Percentiles rank a stretch among this genome's conserved stretches.
phyloP scores from a whole-genome alignment of 2,329 filamentous ascomycete genomes.

The Anthostomella pinea region DNA sequence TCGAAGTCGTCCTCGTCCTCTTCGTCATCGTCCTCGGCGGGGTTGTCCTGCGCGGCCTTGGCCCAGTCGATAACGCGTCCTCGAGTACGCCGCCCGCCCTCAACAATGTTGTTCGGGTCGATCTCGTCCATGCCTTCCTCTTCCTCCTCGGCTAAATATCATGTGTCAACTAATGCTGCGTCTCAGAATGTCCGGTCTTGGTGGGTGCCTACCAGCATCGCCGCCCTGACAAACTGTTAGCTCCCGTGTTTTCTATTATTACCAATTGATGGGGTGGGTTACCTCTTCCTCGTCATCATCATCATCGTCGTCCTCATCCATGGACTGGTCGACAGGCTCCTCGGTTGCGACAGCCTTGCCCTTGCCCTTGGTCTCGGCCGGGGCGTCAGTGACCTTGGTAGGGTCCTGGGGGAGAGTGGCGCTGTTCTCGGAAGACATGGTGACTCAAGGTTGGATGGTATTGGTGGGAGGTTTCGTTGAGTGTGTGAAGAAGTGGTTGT shows the following conservation, averaged over 20 bases:
- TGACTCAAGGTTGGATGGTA: conserved; percentile 21
- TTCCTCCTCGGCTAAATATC: conserved; percentile 58
- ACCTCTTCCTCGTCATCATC: conserved; percentile 60
- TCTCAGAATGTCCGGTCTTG: neutral
- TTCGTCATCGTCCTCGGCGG: conserved; percentile 73
- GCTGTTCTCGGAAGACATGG: conserved; percentile 51
- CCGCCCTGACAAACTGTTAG: conserved; percentile 22
- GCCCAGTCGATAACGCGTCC: conserved; percentile 91
- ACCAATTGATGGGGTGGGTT: conserved; percentile 32
- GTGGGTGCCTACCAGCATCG: conserved; percentile 24
- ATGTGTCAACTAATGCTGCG: conserved; percentile 7
- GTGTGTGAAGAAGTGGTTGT: conserved; percentile 7
- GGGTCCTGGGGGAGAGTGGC: conserved; percentile 46
- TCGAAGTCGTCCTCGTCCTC: conserved; percentile 72
- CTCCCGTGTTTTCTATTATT: conserved; percentile 2
- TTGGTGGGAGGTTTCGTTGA: conserved; percentile 5
- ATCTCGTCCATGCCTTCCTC: conserved; percentile 88
- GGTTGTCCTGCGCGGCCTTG: conserved; percentile 79
- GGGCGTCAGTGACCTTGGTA: conserved; percentile 41
- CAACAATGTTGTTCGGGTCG: conserved; percentile 82
- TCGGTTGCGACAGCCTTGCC: conserved; percentile 67
- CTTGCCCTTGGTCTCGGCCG: conserved; percentile 71
- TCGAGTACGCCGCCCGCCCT: conserved; percentile 76
- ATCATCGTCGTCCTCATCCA: conserved; percentile 75
- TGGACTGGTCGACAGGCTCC: conserved; percentile 58